Base-by-base conservation (phyloP, 2,329 filamentous ascomycete species). In the Botrytis cinerea region DNA sequence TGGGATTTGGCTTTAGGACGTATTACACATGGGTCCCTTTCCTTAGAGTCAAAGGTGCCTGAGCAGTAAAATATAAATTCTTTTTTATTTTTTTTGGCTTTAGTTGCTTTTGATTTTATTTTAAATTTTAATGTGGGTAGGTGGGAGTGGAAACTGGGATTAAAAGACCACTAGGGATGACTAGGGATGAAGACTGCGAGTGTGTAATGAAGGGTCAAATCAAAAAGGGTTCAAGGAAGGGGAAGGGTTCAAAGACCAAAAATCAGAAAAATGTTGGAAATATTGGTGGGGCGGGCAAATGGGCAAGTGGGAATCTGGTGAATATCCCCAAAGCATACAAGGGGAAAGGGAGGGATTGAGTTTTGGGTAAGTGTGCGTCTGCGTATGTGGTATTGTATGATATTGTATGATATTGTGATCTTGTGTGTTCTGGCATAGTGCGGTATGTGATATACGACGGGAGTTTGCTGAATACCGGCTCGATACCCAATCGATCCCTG, bases 1-100 rank as follows among this genome's bases (percentile, higher is more conserved):
- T 70, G 67, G 67, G 67, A 70, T 70, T 54, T 70, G 67, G 48
- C 67, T 70, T 57, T 60, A 16, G 40, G 67, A 38, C 51, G 40
- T 10, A 70, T 28, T 43, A 60, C 48, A 45, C 48, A 57, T 60
- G 67, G 48, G 48, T 57, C 48, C 35, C 35, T 28, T 70, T 60
- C 35, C 48, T 66, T 70, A 51, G 48, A 70, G 35, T 38, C 38
- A 40, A 70, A 60, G 32, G 48, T 54, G 67, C 48, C 48, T 54
- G 67, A 43, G 16, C 20, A 67, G 20, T 25, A 16, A 18, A 67
- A 8, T 38, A 38, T 38, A 6, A 38, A 38, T 38, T 38, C 35
- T 38, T 38, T 38, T 32, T 38, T 38, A 38, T 38, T 61, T 61
- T 32, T 38, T 16, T 25, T n/a, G 8, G 16, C 35, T 40, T 62